A percentile compares a stretch with the other conserved stretches of the same genome.
These are phyloP conservation scores for Calonectria pseudoreteaudii DNA, from an alignment of 2,329 filamentous ascomycete genomes.

Conservation along the genomic window DNA sequence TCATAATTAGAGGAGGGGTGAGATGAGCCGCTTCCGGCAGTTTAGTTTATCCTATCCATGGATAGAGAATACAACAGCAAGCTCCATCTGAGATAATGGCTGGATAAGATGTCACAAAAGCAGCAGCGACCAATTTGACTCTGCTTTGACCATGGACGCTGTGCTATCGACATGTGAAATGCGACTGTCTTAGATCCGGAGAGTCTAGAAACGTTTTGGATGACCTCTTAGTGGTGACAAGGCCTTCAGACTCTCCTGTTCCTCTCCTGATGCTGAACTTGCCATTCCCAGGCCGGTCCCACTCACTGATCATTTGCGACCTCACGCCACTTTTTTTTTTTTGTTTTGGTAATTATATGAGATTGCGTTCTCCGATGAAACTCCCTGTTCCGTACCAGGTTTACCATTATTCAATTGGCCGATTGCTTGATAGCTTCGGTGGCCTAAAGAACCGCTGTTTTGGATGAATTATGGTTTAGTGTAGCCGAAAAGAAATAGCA, in stretches of 20 bases:
- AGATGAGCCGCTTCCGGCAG: slow-evolving; percentile 30
- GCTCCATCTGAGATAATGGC: slow-evolving; percentile 38
- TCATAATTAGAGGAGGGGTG: slow-evolving; percentile 15
- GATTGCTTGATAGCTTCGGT: background rate
- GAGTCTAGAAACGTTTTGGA: background rate
- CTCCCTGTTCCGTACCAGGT: background rate
- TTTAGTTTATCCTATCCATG: slow-evolving; percentile 43
- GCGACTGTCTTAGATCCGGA: background rate
- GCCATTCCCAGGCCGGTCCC: background rate
- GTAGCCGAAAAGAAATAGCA: background rate
- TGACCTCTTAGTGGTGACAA: background rate
- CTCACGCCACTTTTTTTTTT: background rate
- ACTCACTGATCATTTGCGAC: background rate
- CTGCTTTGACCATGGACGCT: slow-evolving; percentile 28
- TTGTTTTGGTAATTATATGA: background rate
- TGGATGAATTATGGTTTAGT: background rate
- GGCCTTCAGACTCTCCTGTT: background rate
- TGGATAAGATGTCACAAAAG: slow-evolving; percentile 44
- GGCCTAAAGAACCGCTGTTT: no score
- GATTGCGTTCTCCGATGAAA: background rate
- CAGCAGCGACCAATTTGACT: slow-evolving; percentile 42
- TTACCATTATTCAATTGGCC: background rate
- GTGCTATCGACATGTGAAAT: slow-evolving; percentile 9
- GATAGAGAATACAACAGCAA: slow-evolving; percentile 41
- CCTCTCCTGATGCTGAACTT: background rate